phyloP scores from a whole-genome alignment of 1,139 yeast genomes.

The Nematodospora anomalae region DNA sequence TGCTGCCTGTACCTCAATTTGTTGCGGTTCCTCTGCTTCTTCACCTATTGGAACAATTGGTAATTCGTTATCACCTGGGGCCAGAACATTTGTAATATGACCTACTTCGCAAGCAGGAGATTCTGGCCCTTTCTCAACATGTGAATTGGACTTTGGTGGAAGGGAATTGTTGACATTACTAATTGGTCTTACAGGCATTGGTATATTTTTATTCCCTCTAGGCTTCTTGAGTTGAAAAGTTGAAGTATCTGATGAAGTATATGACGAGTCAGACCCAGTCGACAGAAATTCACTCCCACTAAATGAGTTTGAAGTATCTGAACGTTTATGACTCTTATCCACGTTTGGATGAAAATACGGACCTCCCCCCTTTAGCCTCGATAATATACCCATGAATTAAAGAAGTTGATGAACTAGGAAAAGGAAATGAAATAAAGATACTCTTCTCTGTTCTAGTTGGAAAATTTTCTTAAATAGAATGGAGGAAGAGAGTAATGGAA shows the following conservation, averaged over 20 bases:
- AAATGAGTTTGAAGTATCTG: constrained; percentile 17
- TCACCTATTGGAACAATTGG: constrained; percentile 2
- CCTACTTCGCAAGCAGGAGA: too few relatives aligned
- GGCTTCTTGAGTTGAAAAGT: constrained; percentile 9
- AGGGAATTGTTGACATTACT: not conserved
- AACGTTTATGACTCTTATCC: constrained; percentile 8
- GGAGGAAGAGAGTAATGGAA: too few relatives aligned
- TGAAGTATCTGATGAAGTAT: constrained; percentile 31
- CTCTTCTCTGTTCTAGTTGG: too few relatives aligned
- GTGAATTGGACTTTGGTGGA: constrained; percentile 1
- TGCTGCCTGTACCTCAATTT: not conserved
- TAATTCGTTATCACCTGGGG: constrained; percentile 1
- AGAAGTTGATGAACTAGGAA: too few relatives aligned
- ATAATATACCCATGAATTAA: constrained; percentile 22
- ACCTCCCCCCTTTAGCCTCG: constrained; percentile 19
- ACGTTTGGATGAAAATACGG: constrained; percentile 7
- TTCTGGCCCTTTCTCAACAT: not conserved
- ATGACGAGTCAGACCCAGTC: constrained; percentile 34
- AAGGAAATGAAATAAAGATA: too few relatives aligned
- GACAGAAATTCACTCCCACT: constrained; percentile 36
- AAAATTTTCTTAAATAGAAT: too few relatives aligned
- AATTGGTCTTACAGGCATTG: constrained; percentile 14
- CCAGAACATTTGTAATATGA: not conserved
- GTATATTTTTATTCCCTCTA: constrained; percentile 9
- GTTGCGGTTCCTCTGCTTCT: not conserved